Base-by-base conservation (phyloP, 2,329 filamentous ascomycete genomes). In the Aphanocladium album region DNA sequence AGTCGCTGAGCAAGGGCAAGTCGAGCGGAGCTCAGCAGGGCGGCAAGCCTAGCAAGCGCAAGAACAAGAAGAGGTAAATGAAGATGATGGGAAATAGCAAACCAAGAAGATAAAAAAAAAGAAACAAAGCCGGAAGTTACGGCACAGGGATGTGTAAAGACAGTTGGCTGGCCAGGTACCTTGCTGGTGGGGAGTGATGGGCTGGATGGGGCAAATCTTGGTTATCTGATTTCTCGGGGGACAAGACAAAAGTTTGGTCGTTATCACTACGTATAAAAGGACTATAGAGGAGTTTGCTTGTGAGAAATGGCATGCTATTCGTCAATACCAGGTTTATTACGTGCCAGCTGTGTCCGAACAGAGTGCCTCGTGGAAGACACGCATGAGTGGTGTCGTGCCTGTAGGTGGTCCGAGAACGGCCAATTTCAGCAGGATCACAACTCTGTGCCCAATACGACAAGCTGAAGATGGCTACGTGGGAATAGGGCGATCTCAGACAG, bases 61-160 rank as follows among this genome's bases (percentile, higher is more conserved):
- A 78, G 73, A 74, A 73, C 68, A 83, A 80, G 76, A 84, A 83
- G 77, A 79, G 76, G 73, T 83, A 69, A 76, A n/a, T 25, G 2
- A 51, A 39, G 23, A 45, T 21, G 35, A 5, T 21, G 19, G 5
- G 19, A 51, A 12, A 16, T 35, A 60, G 35, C 8, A 21, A 27
- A 19, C 12, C 5, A 47, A 23, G 45, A 8, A 25, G 23, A 23
- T 19, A 49, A 45, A 27, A 30, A 39, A 39, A 14, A 33, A 7
- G 16, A 21, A 19, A 19, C 6, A 16, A 12, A 6, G 12, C 33
- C 33, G 19, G 3, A 53, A 23, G 19, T 21, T 21, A 33, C n/a
- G 25, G n/a, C n/a, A 14, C 17, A 21, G 49, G 27, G 23, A 25
- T 12, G 37, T 19, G 39, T n/a, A n/a, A n/a, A n/a, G n/a, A n/a